A percentile compares a stretch with the other conserved stretches of the same genome.
Conservation (phyloP, 805 yeast species). For the Candida dajiaensis region DNA sequence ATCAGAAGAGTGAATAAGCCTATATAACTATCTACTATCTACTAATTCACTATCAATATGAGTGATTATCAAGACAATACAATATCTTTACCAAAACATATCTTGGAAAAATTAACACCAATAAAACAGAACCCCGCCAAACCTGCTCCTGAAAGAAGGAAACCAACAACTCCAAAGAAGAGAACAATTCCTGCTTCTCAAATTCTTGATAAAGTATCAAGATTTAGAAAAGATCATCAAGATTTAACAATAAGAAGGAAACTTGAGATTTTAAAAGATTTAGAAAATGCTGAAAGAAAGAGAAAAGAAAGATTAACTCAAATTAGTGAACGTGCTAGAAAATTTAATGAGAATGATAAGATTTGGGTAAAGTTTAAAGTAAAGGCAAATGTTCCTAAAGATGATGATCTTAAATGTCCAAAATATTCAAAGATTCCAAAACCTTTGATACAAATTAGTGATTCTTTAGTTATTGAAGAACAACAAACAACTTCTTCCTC, state of each 20-base stretch:
- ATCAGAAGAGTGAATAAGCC: too few relatives aligned
- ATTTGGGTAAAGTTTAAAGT: slow-evolving; percentile 3
- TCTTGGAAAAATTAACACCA: slow-evolving; percentile 3
- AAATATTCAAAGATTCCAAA: too few relatives aligned
- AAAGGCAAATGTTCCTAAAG: neutral
- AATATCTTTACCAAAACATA: slow-evolving; percentile 3
- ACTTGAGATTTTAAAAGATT: neutral
- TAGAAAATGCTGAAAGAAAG: slow-evolving; percentile 1
- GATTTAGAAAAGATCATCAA: slow-evolving; percentile 1
- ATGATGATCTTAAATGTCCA: neutral
- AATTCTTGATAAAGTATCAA: slow-evolving; percentile 4
- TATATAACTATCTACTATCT: too few relatives aligned
- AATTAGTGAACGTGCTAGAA: slow-evolving; percentile 2
- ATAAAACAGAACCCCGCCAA: neutral
- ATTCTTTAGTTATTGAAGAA: neutral
- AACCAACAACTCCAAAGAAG: neutral
- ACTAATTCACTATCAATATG: neutral
- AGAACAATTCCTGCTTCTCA: slow-evolving; percentile 4
- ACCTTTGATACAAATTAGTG: neutral
- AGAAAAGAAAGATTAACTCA: neutral
- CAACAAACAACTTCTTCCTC: too few relatives aligned
- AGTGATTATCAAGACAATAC: neutral
- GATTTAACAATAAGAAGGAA: neutral
- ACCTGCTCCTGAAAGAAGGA: neutral
- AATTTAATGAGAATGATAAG: slow-evolving; percentile 1